phyloP scores from a whole-genome alignment of 2,329 filamentous ascomycete genomes.

The Neonectria sp. region DNA sequence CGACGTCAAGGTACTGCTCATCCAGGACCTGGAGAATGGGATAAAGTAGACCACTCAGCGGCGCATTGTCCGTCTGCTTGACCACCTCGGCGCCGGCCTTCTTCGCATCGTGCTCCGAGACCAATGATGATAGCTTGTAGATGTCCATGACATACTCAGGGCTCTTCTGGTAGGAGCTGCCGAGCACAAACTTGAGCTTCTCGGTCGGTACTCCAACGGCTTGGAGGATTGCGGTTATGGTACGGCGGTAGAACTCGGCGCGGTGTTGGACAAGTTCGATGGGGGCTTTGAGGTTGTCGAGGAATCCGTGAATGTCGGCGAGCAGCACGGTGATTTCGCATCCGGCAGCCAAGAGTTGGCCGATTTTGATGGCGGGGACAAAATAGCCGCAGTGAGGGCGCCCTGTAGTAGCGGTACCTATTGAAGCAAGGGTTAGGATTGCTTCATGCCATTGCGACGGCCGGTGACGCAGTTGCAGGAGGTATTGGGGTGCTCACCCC shows the following conservation, averaged over 20 bases:
- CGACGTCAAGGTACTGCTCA: conserved; percentile 89
- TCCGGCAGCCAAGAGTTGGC: conserved; percentile 86
- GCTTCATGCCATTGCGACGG: background rate
- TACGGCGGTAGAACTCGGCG: conserved; percentile 85
- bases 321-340: conserved; percentile 87
- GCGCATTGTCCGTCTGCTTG: conserved; percentile 87
- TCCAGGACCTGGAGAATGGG: conserved; percentile 84
- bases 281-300: conserved; percentile 88
- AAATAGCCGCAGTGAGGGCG: conserved; percentile 92
- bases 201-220: conserved; percentile 85
- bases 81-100: conserved; percentile 95
- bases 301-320: conserved; percentile 82
- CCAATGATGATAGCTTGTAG: conserved; percentile 80
- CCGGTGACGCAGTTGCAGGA: background rate
- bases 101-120: conserved; percentile 86
- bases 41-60: conserved; percentile 67
- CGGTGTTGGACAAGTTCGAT: conserved; percentile 88
- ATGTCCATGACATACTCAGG: conserved; percentile 89
- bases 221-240: conserved; percentile 82
- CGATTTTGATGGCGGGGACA: conserved; percentile 89
- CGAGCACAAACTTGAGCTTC: conserved; percentile 86
- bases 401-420: conserved; percentile 86
- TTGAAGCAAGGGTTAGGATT: conserved; percentile 14
- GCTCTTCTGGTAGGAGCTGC: conserved; percentile 84
- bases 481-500: conserved; percentile 66